Evolutionary conservation across 306 rosid genomes (phyloP).

Genomic region (Datisca glomerata): DNA sequence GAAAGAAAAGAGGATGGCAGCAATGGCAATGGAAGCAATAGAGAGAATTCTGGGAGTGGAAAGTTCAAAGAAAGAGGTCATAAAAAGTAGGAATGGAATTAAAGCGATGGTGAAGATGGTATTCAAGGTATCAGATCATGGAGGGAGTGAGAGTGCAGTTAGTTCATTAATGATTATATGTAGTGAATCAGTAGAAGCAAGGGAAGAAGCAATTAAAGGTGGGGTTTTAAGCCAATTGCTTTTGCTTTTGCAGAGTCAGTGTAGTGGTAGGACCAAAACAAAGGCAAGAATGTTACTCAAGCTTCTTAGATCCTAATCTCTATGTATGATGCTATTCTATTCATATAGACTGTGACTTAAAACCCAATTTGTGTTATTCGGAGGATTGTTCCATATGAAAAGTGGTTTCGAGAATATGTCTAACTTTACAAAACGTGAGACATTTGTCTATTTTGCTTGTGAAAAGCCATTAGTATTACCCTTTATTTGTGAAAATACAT

Average conservation of each 20-base stretch:
- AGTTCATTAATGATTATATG: constrained; percentile 38
- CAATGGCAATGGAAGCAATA: constrained; percentile 30
- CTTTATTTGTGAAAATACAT: too few species aligned
- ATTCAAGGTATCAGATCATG: constrained; percentile 53
- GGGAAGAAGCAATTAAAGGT: constrained; percentile 48
- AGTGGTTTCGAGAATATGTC: too few species aligned
- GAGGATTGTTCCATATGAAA: too few species aligned
- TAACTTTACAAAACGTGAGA: too few species aligned
- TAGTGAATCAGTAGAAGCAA: constrained; percentile 31
- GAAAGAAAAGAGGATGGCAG: constrained; percentile 23
- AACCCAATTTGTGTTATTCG: too few species aligned
- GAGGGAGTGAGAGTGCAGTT: constrained; percentile 64
- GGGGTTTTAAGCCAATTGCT: constrained; percentile 58
- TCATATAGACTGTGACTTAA: too few species aligned
- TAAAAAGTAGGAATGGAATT: constrained; percentile 31
- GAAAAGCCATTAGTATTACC: too few species aligned
- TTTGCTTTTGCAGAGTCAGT: constrained; percentile 72
- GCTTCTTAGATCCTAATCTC: constrained; percentile 62
- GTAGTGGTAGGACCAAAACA: constrained; percentile 42
- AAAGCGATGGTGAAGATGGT: constrained; percentile 45
- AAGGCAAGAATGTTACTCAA: constrained; percentile 71
- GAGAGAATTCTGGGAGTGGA: constrained; percentile 46
- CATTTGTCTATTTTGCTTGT: too few species aligned
- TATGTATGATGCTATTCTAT: too few species aligned
- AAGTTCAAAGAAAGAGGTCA: constrained; percentile 40